A percentile compares a stretch with the other conserved stretches of the same genome.
These are phyloP conservation scores for Flueggea neowawraea DNA, from an alignment of 441 rosid genomes.

Conservation along the genomic window DNA sequence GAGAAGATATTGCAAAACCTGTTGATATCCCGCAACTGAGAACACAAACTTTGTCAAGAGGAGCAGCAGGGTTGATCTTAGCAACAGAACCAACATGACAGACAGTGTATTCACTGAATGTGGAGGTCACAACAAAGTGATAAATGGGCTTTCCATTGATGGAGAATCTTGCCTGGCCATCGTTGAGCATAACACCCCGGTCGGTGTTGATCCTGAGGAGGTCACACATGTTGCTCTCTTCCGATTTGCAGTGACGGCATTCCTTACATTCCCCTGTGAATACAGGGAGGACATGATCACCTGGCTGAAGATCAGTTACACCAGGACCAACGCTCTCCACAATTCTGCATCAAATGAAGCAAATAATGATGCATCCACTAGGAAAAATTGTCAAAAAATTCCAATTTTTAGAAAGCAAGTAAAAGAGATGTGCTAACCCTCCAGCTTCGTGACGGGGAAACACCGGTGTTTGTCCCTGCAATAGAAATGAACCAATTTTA, in stretches of 20 bases:
- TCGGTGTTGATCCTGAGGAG: constrained; percentile 87
- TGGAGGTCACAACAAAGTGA: constrained; percentile 85
- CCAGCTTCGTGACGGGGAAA: constrained; percentile 96
- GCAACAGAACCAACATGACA: constrained; percentile 74
- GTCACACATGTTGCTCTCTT: constrained; percentile 93
- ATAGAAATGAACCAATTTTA: not conserved
- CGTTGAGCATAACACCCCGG: constrained; percentile 69
- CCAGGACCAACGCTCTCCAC: constrained; percentile 93
- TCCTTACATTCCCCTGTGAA: constrained; percentile 90
- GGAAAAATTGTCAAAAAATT: no score
- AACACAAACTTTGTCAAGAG: constrained; percentile 85
- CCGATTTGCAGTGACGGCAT: constrained; percentile 70
- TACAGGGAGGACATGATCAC: constrained; percentile 84
- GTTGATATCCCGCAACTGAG: constrained; percentile 81
- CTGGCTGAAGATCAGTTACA: constrained; percentile 72
- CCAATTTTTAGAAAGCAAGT: not conserved
- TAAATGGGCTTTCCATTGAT: constrained; percentile 74
- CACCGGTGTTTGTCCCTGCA: constrained; percentile 67
- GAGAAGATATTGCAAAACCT: constrained; percentile 24
- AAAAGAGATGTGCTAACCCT: constrained; percentile 37
- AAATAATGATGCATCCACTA: no score
- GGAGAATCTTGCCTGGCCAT: constrained; percentile 76
- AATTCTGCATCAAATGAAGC: constrained; percentile 36
- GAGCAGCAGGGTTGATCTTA: constrained; percentile 80
- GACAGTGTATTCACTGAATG: constrained; percentile 88